Base-by-base conservation (phyloP, 805 yeast genomes). In the Lipomyces japonicus region DNA sequence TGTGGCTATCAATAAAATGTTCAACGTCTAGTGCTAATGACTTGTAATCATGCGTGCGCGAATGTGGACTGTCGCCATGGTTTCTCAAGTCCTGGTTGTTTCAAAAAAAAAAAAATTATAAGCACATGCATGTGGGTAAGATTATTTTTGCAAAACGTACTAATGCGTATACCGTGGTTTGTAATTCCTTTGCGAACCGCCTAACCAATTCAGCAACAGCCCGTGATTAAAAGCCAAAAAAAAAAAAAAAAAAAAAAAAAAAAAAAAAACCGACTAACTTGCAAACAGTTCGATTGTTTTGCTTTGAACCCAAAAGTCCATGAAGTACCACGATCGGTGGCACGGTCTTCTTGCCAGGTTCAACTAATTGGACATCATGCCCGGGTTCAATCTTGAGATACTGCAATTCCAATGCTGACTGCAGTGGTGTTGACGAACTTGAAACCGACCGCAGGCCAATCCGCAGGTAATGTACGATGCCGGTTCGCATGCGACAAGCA, bases 61-160 rank as follows among this genome's bases (percentile, higher is more conserved):
- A 64, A 60, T 85, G 95, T 1, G 96, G 96, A 1, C 96, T 86
- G n/a, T 76, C 80, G 1, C 98, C 98, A 65, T 90, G 96, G 67
- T 93, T 90, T 53, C 98, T 73, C 51, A 90, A 72, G 65, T 91
- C 97, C 16, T 59, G 51, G 41, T 24, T n/a, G 28, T 12, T 48
- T 19, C 19, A 18, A 9, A 36, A 1, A 14, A 18, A 9, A 14
- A 19, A 18, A 9, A 41, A 26, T 23, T 26, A 22, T 24, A n/a
- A 6, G 14, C 22, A 37, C 18, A n/a, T 12, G 21, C 16, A 12
- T 10, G 10, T n/a, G 10, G 39, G 10, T 10, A 12, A 16, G 14
- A 39, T 16, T 39, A 36, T 7, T 10, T 9, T 24, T 38, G 21
- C 4, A 32, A 25, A 39, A 18, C 58, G 25, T 57, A 59, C 62